Percentiles rank a stretch among this genome's conserved stretches.
Evolutionary conservation across 177 flowering plant genomes (phyloP).

Genomic region (Telopea speciosissima): DNA sequence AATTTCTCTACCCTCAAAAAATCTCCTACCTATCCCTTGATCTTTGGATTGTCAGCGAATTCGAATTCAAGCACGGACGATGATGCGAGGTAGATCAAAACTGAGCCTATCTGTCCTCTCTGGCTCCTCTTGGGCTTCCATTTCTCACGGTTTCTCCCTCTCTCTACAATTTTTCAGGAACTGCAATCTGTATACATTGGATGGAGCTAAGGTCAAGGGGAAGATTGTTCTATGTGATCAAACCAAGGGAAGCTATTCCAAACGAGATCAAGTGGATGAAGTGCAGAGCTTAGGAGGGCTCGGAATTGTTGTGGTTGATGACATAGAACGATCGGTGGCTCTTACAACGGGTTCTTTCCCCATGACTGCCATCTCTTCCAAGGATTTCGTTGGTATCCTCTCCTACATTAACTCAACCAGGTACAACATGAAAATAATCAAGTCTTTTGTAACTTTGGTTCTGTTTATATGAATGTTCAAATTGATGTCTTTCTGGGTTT

Average conservation of each 20-base stretch:
- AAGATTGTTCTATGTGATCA: slow-evolving; percentile 59
- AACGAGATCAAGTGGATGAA: slow-evolving; percentile 12
- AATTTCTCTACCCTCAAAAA: slow-evolving; percentile 25
- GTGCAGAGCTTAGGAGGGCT: slow-evolving; percentile 45
- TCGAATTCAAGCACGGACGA: slow-evolving; percentile 15
- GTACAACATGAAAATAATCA: too few relatives aligned
- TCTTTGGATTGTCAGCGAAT: slow-evolving; percentile 20
- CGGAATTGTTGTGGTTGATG: slow-evolving; percentile 44
- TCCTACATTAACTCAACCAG: slow-evolving; percentile 60
- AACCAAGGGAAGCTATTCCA: slow-evolving; percentile 18
- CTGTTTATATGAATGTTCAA: too few relatives aligned
- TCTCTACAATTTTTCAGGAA: slow-evolving; percentile 26
- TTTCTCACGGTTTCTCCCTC: not conserved
- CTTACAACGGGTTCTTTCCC: slow-evolving; percentile 37
- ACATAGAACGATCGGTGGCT: slow-evolving; percentile 29
- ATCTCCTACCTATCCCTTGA: slow-evolving; percentile 25
- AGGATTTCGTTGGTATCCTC: slow-evolving; percentile 31
- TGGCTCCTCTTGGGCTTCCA: not conserved
- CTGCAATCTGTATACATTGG: slow-evolving; percentile 39
- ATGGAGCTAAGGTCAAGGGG: slow-evolving; percentile 40
- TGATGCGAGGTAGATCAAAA: slow-evolving; percentile 32
- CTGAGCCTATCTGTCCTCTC: not conserved
- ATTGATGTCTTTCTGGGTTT: too few relatives aligned
- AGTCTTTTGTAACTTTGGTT: too few relatives aligned
- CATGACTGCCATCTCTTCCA: slow-evolving; percentile 38